These are phyloP conservation scores for Pelargonium australe DNA, from an alignment of 441 rosid species.

Conservation along the genomic window DNA sequence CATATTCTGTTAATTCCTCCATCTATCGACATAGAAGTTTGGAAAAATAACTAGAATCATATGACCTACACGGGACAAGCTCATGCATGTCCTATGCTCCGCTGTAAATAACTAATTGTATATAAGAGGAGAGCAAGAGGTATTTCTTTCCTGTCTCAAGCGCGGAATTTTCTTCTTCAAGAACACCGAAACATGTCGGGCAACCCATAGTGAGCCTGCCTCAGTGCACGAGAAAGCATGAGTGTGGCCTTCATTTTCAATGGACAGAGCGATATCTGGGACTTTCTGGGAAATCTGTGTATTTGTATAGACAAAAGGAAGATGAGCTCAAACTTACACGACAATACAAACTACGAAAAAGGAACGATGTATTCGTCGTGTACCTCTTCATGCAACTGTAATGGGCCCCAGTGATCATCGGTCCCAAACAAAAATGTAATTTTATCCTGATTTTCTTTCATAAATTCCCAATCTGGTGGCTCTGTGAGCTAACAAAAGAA, in stretches of 20 bases:
- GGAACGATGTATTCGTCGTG: conserved; percentile 10
- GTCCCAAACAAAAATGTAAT: conserved; percentile 63
- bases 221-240: conserved; percentile 65
- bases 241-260: conserved; percentile 74
- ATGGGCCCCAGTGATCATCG: conserved; percentile 90
- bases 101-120: too few relatives aligned
- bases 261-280: conserved; percentile 41
- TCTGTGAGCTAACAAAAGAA: conserved; percentile 46
- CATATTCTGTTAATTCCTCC: too few relatives aligned
- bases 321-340: neutral
- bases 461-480: conserved; percentile 66
- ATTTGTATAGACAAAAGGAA: neutral
- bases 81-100: too few relatives aligned
- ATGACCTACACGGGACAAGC: too few relatives aligned
- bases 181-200: conserved; percentile 48
- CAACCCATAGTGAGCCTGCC: conserved; percentile 76
- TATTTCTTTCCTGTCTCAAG: conserved; percentile 14
- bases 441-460: conserved; percentile 49
- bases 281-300: conserved; percentile 36
- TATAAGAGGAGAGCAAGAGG: neutral
- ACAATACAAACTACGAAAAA: neutral
- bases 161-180: conserved; percentile 33
- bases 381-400: conserved; percentile 75
- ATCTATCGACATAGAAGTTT: too few relatives aligned
- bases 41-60: too few relatives aligned